Base-by-base conservation (phyloP, 768 basidiomycete genomes). In the Lentinula aciculospora region DNA sequence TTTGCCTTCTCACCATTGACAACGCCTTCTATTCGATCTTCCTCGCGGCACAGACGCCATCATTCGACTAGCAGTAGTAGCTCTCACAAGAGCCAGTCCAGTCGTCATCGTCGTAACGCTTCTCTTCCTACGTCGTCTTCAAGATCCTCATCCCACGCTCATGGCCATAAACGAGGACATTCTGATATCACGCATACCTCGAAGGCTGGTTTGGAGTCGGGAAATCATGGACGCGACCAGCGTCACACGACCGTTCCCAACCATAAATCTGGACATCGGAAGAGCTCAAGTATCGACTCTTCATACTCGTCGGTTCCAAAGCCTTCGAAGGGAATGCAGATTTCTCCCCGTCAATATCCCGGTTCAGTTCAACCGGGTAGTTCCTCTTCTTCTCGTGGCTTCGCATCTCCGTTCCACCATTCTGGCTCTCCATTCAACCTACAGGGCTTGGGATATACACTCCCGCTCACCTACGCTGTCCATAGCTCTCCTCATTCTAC, bases 401-500 rank as follows among this genome's bases (percentile, higher is more conserved):
- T 36, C 23, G 12, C 13, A 4, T 36, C 37, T 53, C 34, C 51
- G 4, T 15, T 39, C 39, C 34, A 23, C 15, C 21, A 34, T 15
- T 36, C 51, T 25, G 12, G 34, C 23, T 37, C 51, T 25, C 34
- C 51, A 9, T 53, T 36, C 23, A 39, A 53, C 15, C 36, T 53
- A 19, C 51, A 53, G 25, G 25, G 36, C 7, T 28, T 64, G 53
- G 56, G 58, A 21, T 53, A 39, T 48, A 66, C 65, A 6, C 65
- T 63, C 47, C 69, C 69, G 1, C 80, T 63, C 17, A 79, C 67
- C 79, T 80, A 82, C 15, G 70, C 53, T n/a, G 79, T 39, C 19
- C 32, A 23, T 17, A 47, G 29, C 17, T 27, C 46, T 47, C 15
- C 15, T 36, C n/a, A 19, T 27, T 23, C 23, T 2, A 25, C 36